phyloP scores from a whole-genome alignment of 2,329 filamentous ascomycete genomes.

The Dactylellina sp. region DNA sequence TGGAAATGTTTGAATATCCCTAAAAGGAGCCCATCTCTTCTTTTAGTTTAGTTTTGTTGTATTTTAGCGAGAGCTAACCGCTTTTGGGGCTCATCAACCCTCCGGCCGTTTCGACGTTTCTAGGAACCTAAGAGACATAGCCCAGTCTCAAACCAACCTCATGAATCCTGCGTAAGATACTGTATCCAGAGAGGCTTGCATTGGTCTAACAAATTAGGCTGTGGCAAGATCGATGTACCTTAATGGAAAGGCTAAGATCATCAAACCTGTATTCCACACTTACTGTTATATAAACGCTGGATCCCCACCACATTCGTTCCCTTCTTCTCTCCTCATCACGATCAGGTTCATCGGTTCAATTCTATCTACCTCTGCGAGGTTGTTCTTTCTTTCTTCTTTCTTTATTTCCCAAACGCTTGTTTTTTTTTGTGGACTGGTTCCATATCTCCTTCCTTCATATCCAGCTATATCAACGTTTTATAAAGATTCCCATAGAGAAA shows the following conservation, averaged over 20 bases:
- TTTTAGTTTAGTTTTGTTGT: background rate
- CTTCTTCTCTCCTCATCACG: conserved; percentile 32
- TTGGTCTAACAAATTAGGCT: background rate
- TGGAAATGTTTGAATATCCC: background rate
- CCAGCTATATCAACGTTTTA: conserved; percentile 17
- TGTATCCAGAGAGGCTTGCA: background rate
- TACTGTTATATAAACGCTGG: conserved; percentile 25
- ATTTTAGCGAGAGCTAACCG: background rate
- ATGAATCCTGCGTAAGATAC: conserved; percentile 11
- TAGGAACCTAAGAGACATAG: background rate
- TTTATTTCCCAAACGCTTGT: conserved; percentile 9
- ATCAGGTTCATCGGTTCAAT: conserved; percentile 51
- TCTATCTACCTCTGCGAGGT: conserved; percentile 44
- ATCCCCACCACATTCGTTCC: conserved; percentile 14
- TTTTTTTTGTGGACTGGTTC: conserved; percentile 35
- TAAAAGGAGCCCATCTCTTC: background rate
- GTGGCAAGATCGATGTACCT: background rate
- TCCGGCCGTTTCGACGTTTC: conserved; percentile 15
- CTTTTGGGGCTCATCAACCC: background rate
- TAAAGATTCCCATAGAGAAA: conserved; percentile 11
- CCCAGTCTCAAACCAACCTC: conserved; percentile 12
- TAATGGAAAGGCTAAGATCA: background rate
- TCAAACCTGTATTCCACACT: background rate
- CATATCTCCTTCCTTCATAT: conserved; percentile 12
- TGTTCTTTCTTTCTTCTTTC: conserved; percentile 21